These are phyloP conservation scores for Suillus fuscotomentosus DNA, from an alignment of 768 basidiomycete genomes.

Conservation along the genomic window DNA sequence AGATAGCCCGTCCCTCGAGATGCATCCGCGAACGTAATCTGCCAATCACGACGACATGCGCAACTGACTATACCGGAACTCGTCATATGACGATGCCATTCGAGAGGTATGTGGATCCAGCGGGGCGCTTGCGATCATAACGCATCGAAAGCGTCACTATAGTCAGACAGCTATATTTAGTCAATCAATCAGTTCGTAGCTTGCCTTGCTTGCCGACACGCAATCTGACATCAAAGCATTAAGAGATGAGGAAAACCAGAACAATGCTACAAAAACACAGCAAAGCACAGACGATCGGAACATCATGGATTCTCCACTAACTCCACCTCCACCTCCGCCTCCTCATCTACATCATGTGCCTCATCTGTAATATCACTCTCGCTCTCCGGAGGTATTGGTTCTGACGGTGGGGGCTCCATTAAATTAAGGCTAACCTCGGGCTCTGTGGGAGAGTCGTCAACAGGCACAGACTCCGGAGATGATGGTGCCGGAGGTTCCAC, in stretches of 20 bases:
- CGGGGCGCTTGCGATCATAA: too few species aligned
- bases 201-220: neutral
- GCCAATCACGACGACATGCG: neutral
- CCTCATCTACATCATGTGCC: constrained; percentile 21
- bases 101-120: too few species aligned
- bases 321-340: constrained; percentile 13
- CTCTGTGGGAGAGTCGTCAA: neutral
- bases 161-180: neutral
- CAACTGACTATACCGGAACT: neutral
- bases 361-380: constrained; percentile 36
- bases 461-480: neutral
- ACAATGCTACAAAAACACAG: constrained; percentile 1
- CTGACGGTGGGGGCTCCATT: constrained; percentile 30
- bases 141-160: neutral
- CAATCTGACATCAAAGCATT: neutral
- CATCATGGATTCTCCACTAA: constrained; percentile 4
- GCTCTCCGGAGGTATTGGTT: constrained; percentile 31
- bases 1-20: neutral
- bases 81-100: neutral
- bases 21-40: neutral
- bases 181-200: neutral
- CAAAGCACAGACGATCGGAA: neutral
- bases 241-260: neutral
- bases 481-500: neutral
- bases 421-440: constrained; percentile 21